Percentiles rank a stretch among this genome's conserved stretches.
phyloP scores from a whole-genome alignment of 805 yeast genomes.

The Pachysolen tannophilus region DNA sequence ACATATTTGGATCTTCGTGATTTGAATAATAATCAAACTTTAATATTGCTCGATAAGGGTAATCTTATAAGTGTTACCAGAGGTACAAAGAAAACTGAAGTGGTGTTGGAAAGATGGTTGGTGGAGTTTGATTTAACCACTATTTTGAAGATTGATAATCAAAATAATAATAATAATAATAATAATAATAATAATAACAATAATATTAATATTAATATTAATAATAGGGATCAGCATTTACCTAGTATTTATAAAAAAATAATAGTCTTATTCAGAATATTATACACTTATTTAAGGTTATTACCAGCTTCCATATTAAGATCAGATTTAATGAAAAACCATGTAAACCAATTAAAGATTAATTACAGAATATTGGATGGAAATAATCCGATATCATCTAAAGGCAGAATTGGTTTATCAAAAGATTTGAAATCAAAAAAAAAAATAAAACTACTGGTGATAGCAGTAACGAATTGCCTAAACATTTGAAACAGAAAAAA shows the following conservation, averaged over 20 bases:
- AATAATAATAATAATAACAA: no score
- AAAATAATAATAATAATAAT: no score
- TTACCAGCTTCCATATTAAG: constrained; percentile 66
- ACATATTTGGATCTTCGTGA: constrained; percentile 64
- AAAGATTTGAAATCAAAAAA: constrained; percentile 29
- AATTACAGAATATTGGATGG: constrained; percentile 69
- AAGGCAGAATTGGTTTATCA: constrained; percentile 80
- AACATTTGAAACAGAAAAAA: constrained; percentile 50
- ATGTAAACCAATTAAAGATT: constrained; percentile 31
- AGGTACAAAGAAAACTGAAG: constrained; percentile 63
- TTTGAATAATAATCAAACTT: constrained; percentile 46
- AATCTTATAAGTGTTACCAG: constrained; percentile 50
- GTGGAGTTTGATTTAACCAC: constrained; percentile 61
- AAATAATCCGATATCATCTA: constrained; percentile 65
- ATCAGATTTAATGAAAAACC: constrained; percentile 30
- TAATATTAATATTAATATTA: constrained; percentile 16
- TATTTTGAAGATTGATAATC: constrained; percentile 17
- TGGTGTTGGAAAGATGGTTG: constrained; percentile 94
- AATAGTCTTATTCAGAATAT: constrained; percentile 62
- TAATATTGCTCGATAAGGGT: constrained; percentile 49
- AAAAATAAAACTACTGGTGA: not conserved
- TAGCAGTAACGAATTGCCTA: constrained; percentile 1
- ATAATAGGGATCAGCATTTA: constrained; percentile 38
- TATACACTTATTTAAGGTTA: constrained; percentile 57
- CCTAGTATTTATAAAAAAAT: constrained; percentile 69